A percentile compares a stretch with the other conserved stretches of the same genome.
Evolutionary conservation across 2,329 filamentous ascomycete species (phyloP).

Genomic region (Xylariomycetidae sp.): DNA sequence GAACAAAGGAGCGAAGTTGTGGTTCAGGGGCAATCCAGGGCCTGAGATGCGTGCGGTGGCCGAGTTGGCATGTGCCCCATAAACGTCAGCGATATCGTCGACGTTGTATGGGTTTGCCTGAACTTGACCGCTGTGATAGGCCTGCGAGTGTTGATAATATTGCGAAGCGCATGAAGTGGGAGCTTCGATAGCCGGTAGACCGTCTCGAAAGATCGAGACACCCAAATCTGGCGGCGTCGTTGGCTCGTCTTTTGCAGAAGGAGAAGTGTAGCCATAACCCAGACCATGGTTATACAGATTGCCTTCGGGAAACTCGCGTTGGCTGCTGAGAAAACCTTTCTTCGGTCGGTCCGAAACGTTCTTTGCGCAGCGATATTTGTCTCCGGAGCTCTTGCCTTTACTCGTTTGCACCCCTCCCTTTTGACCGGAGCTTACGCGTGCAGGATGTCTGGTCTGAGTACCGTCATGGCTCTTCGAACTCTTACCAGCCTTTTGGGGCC

Average conservation of each 20-base stretch:
- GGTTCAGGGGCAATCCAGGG: no score
- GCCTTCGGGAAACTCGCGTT: slow-evolving; percentile 5
- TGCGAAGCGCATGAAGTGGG: background rate
- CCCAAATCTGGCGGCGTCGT: no score
- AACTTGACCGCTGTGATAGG: background rate
- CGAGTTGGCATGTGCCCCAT: no score
- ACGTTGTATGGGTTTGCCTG: background rate
- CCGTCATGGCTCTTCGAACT: slow-evolving; percentile 1
- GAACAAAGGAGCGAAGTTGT: no score
- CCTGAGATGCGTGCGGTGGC: no score
- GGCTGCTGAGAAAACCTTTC: slow-evolving; percentile 4
- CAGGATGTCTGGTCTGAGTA: slow-evolving; percentile 10
- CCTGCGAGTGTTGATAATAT: background rate
- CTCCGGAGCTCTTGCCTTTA: slow-evolving; percentile 15
- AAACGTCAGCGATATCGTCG: no score
- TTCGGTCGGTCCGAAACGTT: slow-evolving; percentile 3
- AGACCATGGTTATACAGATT: slow-evolving; percentile 1
- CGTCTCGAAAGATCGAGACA: no score
- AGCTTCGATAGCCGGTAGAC: background rate
- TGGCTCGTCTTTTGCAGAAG: background rate
- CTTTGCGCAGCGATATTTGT: slow-evolving; percentile 1
- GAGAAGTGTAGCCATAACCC: background rate
- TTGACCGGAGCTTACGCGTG: slow-evolving; percentile 20
- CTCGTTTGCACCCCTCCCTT: slow-evolving; percentile 22
- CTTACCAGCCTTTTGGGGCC: slow-evolving; percentile 21